phyloP scores from a whole-genome alignment of 2,329 filamentous ascomycete genomes.

The Aurifilum marmelostoma region DNA sequence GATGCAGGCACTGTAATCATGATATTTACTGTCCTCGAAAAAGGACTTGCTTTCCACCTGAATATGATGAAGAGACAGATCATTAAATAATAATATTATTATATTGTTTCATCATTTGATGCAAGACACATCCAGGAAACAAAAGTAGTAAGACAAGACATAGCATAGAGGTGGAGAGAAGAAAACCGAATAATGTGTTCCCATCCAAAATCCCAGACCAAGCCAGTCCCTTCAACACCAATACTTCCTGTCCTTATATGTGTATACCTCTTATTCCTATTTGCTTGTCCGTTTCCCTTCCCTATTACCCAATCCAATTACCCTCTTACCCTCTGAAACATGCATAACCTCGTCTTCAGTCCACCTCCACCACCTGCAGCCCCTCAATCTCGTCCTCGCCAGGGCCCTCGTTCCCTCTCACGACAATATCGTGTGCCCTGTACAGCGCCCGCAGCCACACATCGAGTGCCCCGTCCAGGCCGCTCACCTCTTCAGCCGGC shows the following conservation, averaged over 20 bases:
- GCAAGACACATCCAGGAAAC: too few species aligned
- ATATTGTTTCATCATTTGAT: too few species aligned
- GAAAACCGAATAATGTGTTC: not conserved
- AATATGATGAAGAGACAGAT: not conserved
- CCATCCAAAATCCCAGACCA: not conserved
- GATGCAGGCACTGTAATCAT: too few species aligned
- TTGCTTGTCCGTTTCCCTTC: not conserved
- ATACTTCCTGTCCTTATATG: not conserved
- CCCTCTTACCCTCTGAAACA: too few species aligned
- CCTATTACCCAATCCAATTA: not conserved
- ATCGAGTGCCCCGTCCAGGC: slow-evolving; percentile 50
- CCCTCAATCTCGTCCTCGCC: slow-evolving; percentile 41
- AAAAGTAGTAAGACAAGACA: not conserved
- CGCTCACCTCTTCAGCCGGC: slow-evolving; percentile 36
- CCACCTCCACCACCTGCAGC: slow-evolving; percentile 31
- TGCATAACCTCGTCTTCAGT: slow-evolving; percentile 17
- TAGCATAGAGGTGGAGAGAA: not conserved
- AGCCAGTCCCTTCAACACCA: not conserved
- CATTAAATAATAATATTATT: not conserved
- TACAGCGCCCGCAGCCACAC: slow-evolving; percentile 56
- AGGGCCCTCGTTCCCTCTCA: slow-evolving; percentile 18
- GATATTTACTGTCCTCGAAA: too few species aligned
- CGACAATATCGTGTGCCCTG: slow-evolving; percentile 48
- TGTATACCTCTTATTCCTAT: not conserved
- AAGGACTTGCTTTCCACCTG: too few species aligned